These are phyloP conservation scores for Talaromyces atroroseus DNA, from an alignment of 2,329 filamentous ascomycete species.

Conservation along the genomic window DNA sequence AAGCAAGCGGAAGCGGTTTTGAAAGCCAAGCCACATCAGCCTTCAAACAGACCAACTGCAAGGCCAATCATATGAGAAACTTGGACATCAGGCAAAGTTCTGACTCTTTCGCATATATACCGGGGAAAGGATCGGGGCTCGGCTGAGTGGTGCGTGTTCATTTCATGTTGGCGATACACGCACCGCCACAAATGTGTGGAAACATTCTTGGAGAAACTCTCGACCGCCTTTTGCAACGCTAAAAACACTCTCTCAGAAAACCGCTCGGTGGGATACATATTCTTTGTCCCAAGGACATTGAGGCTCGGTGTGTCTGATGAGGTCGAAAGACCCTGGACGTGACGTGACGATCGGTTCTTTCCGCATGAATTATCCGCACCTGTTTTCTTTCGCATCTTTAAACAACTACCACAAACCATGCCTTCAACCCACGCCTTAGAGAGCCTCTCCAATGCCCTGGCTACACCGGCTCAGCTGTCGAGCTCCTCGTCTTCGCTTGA, in stretches of 20 bases:
- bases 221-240: background rate
- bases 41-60: background rate
- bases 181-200: conserved; percentile 8
- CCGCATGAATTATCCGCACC: background rate
- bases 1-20: background rate
- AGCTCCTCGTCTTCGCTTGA: conserved; percentile 41
- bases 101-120: background rate
- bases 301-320: background rate
- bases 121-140: background rate
- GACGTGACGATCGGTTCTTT: background rate
- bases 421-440: conserved; percentile 24
- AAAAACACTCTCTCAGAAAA: background rate
- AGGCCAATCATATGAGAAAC: background rate
- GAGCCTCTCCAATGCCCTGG: conserved; percentile 41
- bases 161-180: background rate
- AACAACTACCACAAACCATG: conserved; percentile 19
- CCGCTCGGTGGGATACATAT: background rate
- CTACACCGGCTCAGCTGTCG: conserved; percentile 41
- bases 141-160: conserved; percentile 4
- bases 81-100: background rate
- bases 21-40: background rate
- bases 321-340: no score
- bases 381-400: background rate
- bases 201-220: conserved; percentile 1
- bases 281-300: conserved; percentile 9